Base-by-base conservation (phyloP, 768 basidiomycete genomes). In the Tulasnella sp. region DNA sequence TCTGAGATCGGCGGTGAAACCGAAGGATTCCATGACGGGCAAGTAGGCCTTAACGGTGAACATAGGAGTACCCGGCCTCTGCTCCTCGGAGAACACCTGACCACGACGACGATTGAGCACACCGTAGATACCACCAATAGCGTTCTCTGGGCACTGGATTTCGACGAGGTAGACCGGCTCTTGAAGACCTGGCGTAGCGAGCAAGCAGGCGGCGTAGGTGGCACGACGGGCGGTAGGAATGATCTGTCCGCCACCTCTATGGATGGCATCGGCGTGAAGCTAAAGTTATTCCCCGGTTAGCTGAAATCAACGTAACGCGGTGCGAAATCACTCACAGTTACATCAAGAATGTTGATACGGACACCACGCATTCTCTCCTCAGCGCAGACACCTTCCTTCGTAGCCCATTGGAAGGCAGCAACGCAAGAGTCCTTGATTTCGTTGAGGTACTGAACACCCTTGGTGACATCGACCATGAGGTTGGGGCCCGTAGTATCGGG, bases 401-500 rank as follows among this genome's bases (percentile, higher is more conserved):
- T 88, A 42, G 96, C 96, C 96, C 93, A 98, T 73, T 98, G 96
- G 84, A 98, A 89, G 45, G 91, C 93, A 64, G 96, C 94, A 70
- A 99, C 81, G 70, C 92, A 96, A 63, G 96, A 98, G 71, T 99
- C 96, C 78, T 99, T 98, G 78, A 99, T 99, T 81, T 99, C 96
- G 70, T 91, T 94, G 62, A 99, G 75, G 76, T 96, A 98, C 69
- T 99, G 96, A 59, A 96, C 91, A 76, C 91, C 96, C 81, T 98
- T 99, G 66, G 96, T 97, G 64, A 86, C 88, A 73, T 99, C 96
- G 66, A 96, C 90, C 71, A 99, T 73, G 72, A 99, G 71, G 75
- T 99, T 99, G 57, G 96, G 83, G 42, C 96, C 96, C 63, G 88
- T 91, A 50, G 90, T 96, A 63, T 99, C 96, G 62, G 96, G 96